Evolutionary conservation across 78 protist species (phyloP), one percentile per base, ranked within the genome.

Genomic region (Paratrimastix pyriformis): DNA sequence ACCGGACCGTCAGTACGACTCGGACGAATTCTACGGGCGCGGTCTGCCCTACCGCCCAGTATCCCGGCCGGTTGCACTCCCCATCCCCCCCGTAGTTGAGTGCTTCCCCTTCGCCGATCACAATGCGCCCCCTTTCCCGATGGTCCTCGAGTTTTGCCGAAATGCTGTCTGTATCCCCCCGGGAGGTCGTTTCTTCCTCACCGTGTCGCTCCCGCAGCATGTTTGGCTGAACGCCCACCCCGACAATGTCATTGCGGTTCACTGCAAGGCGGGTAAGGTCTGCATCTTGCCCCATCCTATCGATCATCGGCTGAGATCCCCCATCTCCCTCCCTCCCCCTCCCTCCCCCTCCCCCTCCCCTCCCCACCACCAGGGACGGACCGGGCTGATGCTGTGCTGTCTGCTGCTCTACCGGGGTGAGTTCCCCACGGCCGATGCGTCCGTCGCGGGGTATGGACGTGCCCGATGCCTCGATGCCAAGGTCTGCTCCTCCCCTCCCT

Each of bases 91-190:
- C n/a, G n/a, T n/a, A 9, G 84, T 80, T 29, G 74, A 21, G 24
- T n/a, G 40, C 2, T 80, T 29, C n/a, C 84, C 68, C 32, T 80
- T 80, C 40, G 43, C 37, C 13, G 84, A 80, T 75, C 84, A 80
- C 52, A 76, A 45, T 54, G 57, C 72, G 13, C 80, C 80, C 11
- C 11, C 80, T 5, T 76, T 76, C 30, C 32, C 3, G 13, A 33
- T 76, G 43, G 21, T 76, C 32, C 8, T 39, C 57, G 52, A 5
- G 4, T 60, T 40, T 35, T 60, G 72, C 11, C n/a, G 6, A 29
- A 18, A 57, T 35, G 29, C 45, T 62, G 68, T 62, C 29, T 62
- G 68, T 11, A n/a, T n/a, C 37, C 45, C 21, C 21, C 35, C 18
- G 35, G 21, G 21, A 26, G 21, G 18, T 52, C 21, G 18, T 26